Conservation (phyloP, 2,329 filamentous ascomycete species). For the Remersonia thermophila region DNA sequence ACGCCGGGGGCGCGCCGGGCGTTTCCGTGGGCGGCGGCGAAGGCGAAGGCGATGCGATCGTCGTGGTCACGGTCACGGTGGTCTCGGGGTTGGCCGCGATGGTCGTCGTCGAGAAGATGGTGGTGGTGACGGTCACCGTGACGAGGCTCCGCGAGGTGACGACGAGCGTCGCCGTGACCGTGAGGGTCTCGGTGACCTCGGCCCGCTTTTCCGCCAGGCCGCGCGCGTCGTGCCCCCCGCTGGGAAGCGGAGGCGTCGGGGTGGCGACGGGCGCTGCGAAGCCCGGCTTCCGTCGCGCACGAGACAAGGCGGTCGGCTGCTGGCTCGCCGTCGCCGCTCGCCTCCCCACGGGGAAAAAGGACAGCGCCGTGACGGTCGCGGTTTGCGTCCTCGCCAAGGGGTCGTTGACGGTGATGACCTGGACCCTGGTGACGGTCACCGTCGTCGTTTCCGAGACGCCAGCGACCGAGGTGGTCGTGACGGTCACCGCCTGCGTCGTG, state of each 20-base stretch:
- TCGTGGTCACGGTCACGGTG: conserved; percentile 16
- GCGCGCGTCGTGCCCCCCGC: too few relatives aligned
- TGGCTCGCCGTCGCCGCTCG: too few relatives aligned
- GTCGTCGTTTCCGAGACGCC: conserved; percentile 8
- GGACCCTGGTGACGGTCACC: conserved; percentile 12
- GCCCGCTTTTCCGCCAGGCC: too few relatives aligned
- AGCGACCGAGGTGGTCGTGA: conserved; percentile 8
- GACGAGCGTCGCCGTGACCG: conserved; percentile 10
- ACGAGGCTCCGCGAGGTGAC: conserved; percentile 8
- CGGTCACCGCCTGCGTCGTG: conserved; percentile 6
- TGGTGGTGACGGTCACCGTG: conserved; percentile 11
- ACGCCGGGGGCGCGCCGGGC: too few relatives aligned
- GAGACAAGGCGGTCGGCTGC: too few relatives aligned
- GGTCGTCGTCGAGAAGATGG: conserved; percentile 13
- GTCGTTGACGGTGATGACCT: conserved; percentile 19
- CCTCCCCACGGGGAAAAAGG: conserved; percentile 3
- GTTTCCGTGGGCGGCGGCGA: conserved; percentile 1
- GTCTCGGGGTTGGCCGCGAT: conserved; percentile 14
- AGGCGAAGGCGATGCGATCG: conserved; percentile 8
- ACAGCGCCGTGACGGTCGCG: conserved; percentile 11
- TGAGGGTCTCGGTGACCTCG: conserved; percentile 12
- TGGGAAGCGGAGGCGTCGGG: too few relatives aligned
- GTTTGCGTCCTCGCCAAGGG: conserved; percentile 17
- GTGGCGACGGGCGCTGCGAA: too few relatives aligned
- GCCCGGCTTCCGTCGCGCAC: background rate